Evolutionary conservation across 352 stramenopile species (phyloP).

Genomic region (Globisporangium paroecandrum): DNA sequence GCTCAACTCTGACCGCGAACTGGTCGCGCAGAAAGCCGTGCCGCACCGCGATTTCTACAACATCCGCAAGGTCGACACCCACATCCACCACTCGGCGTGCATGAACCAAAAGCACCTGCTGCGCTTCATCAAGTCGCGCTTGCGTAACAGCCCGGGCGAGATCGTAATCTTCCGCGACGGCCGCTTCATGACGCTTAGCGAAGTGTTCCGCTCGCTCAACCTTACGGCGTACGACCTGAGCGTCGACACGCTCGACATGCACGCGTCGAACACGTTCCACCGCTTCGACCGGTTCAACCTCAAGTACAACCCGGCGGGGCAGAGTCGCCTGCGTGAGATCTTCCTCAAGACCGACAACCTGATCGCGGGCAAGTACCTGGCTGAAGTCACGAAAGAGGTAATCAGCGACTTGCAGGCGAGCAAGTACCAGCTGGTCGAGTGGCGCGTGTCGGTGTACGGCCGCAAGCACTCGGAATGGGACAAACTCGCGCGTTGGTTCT

Average conservation of each 20-base stretch:
- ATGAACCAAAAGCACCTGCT: conserved; percentile 97
- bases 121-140: conserved; percentile 86
- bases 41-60: conserved; percentile 99
- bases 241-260: conserved; percentile 98
- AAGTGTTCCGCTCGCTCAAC: conserved; percentile 92
- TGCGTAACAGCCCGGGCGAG: conserved; percentile 82
- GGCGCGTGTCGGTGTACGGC: conserved; percentile 94
- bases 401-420: conserved; percentile 84
- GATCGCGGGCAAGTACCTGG: conserved; percentile 94
- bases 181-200: conserved; percentile 93
- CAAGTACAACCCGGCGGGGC: conserved; percentile 97
- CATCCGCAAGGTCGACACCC: conserved; percentile 97
- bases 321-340: conserved; percentile 95
- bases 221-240: conserved; percentile 97
- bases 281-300: conserved; percentile 99
- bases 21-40: conserved; percentile 93
- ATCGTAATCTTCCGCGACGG: conserved; percentile 96
- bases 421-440: conserved; percentile 95
- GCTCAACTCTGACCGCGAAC: conserved; percentile 94
- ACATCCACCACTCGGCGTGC: conserved; percentile 97
- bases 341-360: conserved; percentile 99
- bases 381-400: conserved; percentile 94
- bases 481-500: conserved; percentile 97
- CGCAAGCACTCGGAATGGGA: conserved; percentile 94
- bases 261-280: conserved; percentile 99